Percentiles rank a stretch among this genome's conserved stretches.
phyloP scores from a whole-genome alignment of 495 filamentous ascomycete species.

The Pyrenopolyporus hunteri region DNA sequence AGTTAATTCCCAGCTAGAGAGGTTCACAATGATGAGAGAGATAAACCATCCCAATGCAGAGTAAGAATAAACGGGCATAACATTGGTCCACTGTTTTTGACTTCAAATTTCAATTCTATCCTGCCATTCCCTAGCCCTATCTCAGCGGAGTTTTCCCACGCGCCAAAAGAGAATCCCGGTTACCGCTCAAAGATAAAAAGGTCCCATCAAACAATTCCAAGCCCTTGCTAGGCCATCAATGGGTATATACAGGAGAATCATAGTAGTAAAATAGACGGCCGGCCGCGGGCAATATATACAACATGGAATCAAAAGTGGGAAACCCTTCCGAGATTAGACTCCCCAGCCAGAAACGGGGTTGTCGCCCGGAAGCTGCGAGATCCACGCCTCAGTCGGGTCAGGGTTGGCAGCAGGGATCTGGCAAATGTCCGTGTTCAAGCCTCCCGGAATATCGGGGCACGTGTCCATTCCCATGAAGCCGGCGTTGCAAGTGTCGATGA shows the following conservation, averaged over 20 bases:
- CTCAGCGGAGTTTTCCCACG: neutral
- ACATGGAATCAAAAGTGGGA: neutral
- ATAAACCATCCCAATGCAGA: too few species aligned
- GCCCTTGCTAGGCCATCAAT: neutral
- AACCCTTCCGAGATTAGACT: neutral
- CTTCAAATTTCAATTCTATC: too few species aligned
- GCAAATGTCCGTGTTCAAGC: constrained; percentile 51
- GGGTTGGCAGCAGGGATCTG: constrained; percentile 49
- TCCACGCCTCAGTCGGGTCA: constrained; percentile 42
- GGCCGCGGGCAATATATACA: constrained; percentile 1
- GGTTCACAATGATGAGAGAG: too few species aligned
- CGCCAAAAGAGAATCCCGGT: neutral
- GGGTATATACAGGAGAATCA: constrained; percentile 1
- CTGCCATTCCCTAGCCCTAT: neutral
- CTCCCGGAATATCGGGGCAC: constrained; percentile 56
- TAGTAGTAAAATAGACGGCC: neutral
- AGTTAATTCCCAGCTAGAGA: too few species aligned
- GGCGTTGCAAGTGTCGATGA: constrained; percentile 63
- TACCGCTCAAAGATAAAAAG: neutral
- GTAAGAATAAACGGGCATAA: too few species aligned
- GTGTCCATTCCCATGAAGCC: constrained; percentile 55
- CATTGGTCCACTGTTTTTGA: too few species aligned
- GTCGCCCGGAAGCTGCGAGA: constrained; percentile 63
- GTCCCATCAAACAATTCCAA: neutral
- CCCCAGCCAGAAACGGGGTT: constrained; percentile 54